Conservation (phyloP, 1,284 basidiomycete species). For the Mycosarcoma maydis region DNA sequence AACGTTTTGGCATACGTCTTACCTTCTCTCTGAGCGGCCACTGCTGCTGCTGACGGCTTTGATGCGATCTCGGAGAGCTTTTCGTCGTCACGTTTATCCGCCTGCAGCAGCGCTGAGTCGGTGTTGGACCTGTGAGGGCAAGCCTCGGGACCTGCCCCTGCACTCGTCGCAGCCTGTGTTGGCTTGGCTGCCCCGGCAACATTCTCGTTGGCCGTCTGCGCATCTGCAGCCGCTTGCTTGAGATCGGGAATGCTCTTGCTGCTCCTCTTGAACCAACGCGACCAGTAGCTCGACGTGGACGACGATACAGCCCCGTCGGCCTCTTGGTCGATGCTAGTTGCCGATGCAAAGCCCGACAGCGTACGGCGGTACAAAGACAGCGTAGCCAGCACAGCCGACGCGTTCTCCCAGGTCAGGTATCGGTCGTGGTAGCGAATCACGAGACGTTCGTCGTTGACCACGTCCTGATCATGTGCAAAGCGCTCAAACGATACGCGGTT, state of each 20-base stretch:
- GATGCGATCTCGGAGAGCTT: background rate
- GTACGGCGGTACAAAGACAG: constrained; percentile 63
- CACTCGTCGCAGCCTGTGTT: background rate
- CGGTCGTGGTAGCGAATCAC: constrained; percentile 69
- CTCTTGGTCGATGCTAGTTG: constrained; percentile 29
- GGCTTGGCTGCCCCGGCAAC: background rate
- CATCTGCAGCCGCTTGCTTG: constrained; percentile 20
- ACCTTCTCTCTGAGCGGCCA: constrained; percentile 57
- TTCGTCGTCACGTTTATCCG: constrained; percentile 13
- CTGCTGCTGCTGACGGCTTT: constrained; percentile 7
- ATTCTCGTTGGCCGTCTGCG: constrained; percentile 5
- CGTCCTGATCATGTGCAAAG: constrained; percentile 69
- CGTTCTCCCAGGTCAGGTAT: constrained; percentile 71
- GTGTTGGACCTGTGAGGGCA: constrained; percentile 42
- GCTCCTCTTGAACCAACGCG: constrained; percentile 60
- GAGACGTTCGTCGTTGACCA: constrained; percentile 70
- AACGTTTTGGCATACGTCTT: constrained; percentile 90
- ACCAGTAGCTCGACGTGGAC: constrained; percentile 50
- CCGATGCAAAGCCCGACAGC: constrained; percentile 17
- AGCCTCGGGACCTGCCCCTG: constrained; percentile 15
- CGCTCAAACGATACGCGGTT: constrained; percentile 70
- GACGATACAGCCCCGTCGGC: constrained; percentile 52
- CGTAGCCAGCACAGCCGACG: constrained; percentile 70
- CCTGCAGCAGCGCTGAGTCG: constrained; percentile 42
- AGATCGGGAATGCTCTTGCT: constrained; percentile 45